Evolutionary conservation across 2,329 filamentous ascomycete genomes (phyloP), one percentile per base, ranked within the genome.

Genomic region (Gaeumannomyces tritici): DNA sequence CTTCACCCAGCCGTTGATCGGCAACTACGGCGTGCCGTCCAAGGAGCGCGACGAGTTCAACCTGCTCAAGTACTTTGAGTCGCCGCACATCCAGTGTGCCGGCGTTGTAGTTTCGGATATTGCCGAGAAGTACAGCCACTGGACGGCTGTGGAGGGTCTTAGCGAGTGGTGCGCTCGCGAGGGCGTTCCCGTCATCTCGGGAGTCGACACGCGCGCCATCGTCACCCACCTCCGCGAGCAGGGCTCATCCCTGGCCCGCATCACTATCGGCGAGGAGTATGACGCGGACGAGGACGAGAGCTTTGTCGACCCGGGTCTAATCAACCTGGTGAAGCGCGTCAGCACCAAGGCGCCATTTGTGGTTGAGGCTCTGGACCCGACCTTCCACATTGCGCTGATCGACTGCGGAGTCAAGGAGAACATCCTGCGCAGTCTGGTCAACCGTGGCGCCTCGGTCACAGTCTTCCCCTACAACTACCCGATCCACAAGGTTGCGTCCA

Each of bases 331-430:
- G 70, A 91, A 91, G 77, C 90, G 90, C 71, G 95, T 99, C 69
- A 96, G 90, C 82, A 99, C 95, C 77, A 99, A 99, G 82, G 90
- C 93, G 66, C 95, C 95, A 55, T 99, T 98, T 81, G 91, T 98
- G 71, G 89, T 98, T 67, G 89, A 90, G 74, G 92, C 93, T 61
- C 85, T 87, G 35, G 85, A 89, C 68, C 91, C 93, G 66, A 86
- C 89, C 71, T 88, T 91, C 74, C 95, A 99, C 79, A 86, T 99
- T 69, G 95, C 93, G 64, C 84, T 99, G 69, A 89, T 99, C 73
- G 95, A 99, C 79, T 99, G 95, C 72, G 95, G 95, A 81, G 95
- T 98, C 69, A 99, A 99, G 85, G 95, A 99, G 85, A 99, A 99
- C 81, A 99, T 99, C 71, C 87, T 99, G 64, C 91, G 95, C 72